Evolutionary conservation across 768 basidiomycete species (phyloP).

Genomic region (Cystobasidium onofrii): DNA sequence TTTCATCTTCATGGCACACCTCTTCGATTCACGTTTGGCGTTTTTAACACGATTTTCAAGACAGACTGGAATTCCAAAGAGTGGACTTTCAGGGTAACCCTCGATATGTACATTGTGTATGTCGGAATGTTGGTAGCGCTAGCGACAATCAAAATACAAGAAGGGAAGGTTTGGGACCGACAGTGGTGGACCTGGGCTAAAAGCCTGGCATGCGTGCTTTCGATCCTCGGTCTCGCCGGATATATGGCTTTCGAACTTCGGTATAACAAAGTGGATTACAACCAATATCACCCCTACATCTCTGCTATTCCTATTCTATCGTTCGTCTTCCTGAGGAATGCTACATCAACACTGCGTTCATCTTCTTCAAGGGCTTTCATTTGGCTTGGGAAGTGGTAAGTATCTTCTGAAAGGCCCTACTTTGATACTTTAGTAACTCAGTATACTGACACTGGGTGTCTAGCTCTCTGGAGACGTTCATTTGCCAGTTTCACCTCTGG

Average conservation of each 20-base stretch:
- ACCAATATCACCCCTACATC: conserved; percentile 71
- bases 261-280: conserved; percentile 75
- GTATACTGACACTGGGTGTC: not conserved
- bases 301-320: conserved; percentile 72
- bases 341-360: conserved; percentile 62
- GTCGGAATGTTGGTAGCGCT: conserved; percentile 72
- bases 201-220: conserved; percentile 52
- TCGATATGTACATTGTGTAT: conserved; percentile 85
- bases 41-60: conserved; percentile 59
- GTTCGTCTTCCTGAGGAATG: conserved; percentile 68
- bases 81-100: conserved; percentile 78
- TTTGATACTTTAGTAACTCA: too few relatives aligned
- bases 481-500: conserved; percentile 57
- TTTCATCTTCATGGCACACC: conserved; percentile 61
- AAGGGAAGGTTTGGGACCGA: conserved; percentile 62
- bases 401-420: conserved; percentile 8
- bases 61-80: conserved; percentile 78
- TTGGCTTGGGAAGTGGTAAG: conserved; percentile 64
- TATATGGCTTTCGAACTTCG: conserved; percentile 78
- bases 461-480: conserved; percentile 74
- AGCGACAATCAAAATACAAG: conserved; percentile 64
- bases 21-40: conserved; percentile 57
- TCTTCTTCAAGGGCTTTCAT: conserved; percentile 62
- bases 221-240: conserved; percentile 58
- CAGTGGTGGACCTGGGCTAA: conserved; percentile 57